phyloP scores from a whole-genome alignment of 148 eudicot genomes.

The Chenopodium suecicum region DNA sequence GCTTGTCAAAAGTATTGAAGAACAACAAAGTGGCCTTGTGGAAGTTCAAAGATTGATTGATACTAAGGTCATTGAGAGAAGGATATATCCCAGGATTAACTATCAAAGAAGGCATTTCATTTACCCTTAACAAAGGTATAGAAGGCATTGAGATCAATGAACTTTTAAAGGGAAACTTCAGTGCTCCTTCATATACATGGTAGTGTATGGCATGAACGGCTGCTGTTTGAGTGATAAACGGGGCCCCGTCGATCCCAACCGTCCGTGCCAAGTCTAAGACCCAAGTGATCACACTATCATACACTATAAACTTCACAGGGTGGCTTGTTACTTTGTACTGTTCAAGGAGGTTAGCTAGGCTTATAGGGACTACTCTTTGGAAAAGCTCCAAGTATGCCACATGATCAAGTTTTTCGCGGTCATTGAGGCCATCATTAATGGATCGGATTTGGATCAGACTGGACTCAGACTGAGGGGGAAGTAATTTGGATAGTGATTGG shows the following conservation, averaged over 20 bases:
- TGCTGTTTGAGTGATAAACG: slow-evolving; percentile 21
- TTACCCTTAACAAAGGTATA: slow-evolving; percentile 15
- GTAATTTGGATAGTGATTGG: slow-evolving; percentile 4
- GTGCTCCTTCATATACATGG: slow-evolving; percentile 15
- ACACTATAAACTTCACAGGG: slow-evolving; percentile 23
- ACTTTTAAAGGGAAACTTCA: slow-evolving; percentile 4
- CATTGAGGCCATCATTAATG: slow-evolving; percentile 21
- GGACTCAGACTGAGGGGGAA: slow-evolving; percentile 10
- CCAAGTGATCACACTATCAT: slow-evolving; percentile 24
- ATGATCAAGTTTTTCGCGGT: neutral
- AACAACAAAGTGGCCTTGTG: slow-evolving; percentile 38
- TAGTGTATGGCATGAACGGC: slow-evolving; percentile 24
- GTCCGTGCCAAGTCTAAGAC: slow-evolving; percentile 15
- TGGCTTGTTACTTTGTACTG: slow-evolving; percentile 13
- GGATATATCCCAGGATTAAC: slow-evolving; percentile 19
- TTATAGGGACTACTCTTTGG: slow-evolving; percentile 6
- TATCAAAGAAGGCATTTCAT: slow-evolving; percentile 43
- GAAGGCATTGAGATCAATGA: slow-evolving; percentile 21
- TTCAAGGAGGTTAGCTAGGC: slow-evolving; percentile 15
- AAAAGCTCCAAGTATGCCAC: slow-evolving; percentile 9
- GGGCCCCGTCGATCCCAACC: slow-evolving; percentile 14
- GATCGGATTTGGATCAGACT: slow-evolving; percentile 9
- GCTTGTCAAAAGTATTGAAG: slow-evolving; percentile 39
- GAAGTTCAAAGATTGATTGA: slow-evolving; percentile 35
- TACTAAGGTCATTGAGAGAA: slow-evolving; percentile 18